Base-by-base conservation (phyloP, 2,329 filamentous ascomycete genomes). In the Ceratocystis diversiconidia region DNA sequence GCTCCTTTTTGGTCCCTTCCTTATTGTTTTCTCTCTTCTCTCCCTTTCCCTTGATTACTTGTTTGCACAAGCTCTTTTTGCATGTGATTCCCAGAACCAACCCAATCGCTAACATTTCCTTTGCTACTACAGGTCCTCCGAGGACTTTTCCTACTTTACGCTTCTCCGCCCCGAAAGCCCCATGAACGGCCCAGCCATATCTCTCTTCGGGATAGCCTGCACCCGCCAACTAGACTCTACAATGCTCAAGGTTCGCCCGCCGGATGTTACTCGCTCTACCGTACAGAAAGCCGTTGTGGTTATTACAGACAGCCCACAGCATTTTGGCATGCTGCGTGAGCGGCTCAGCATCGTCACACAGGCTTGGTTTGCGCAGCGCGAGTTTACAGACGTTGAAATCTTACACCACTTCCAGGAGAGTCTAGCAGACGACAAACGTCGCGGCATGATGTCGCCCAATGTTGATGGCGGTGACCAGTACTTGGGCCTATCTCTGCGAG, bases 111-210 rank as follows among this genome's bases (percentile, higher is more conserved):
- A 59, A 59, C 52, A n/a, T 25, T 32, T 15, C 1, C 28, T 22
- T 2, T 59, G 12, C 28, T 30, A 17, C 43, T 19, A 65, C 72
- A 94, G 89, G 65, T 86, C 89, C 25, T 88, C 87, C 66, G 94
- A 99, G 77, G 94, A 97, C 77, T 99, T 97, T 79, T 96, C 92
- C 63, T 99, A 99, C 78, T 99, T 99, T 75, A 97, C 92, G 7
- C 85, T 99, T 63, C 81, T 90, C 67, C 84, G 85, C 36, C 84
- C 86, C 60, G 80, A 80, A 65, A 80, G 76, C 69, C 76, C 75
- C 63, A 71, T 74, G 22, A 41, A 52, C 30, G 73, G 77, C 43
- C 83, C 86, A 5, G 84, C 85, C 36, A 91, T 89, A 1, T 95
- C 90, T 28, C 84, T 99, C 25, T 99, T 99, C 73, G 94, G 94